Evolutionary conservation across 164 flowering plant genomes (phyloP).

Genomic region (Vitis labrusca): DNA sequence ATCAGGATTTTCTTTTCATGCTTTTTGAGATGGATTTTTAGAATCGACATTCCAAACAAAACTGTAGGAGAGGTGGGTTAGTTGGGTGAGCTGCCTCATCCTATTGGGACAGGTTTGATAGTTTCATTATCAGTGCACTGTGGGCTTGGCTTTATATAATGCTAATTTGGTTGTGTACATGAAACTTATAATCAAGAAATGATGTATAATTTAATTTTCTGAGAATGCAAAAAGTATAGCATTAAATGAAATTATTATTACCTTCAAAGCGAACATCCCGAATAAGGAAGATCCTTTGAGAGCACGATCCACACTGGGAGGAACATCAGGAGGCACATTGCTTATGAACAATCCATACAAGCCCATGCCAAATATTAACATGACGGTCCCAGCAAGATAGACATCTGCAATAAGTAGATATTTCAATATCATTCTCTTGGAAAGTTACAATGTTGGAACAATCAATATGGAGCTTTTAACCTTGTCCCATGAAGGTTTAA

Average conservation of each 20-base stretch:
- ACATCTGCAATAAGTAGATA: slow-evolving; percentile 60
- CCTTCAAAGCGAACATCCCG: slow-evolving; percentile 96
- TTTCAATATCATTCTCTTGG: not conserved
- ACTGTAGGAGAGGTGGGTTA: no score
- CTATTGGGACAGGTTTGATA: no score
- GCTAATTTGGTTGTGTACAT: no score
- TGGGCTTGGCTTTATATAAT: no score
- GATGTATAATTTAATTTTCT: not conserved
- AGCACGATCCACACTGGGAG: slow-evolving; percentile 67
- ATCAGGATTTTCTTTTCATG: no score
- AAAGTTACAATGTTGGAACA: not conserved
- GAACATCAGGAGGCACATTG: slow-evolving; percentile 51
- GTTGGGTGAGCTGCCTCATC: no score
- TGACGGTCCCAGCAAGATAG: slow-evolving; percentile 97
- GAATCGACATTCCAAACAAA: no score
- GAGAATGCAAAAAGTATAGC: not conserved
- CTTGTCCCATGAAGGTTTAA: no score
- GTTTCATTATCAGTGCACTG: no score
- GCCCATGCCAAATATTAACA: slow-evolving; percentile 97
- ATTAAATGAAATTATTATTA: slow-evolving; percentile 17
- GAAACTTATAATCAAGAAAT: not conserved
- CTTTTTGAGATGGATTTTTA: no score
- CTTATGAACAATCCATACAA: slow-evolving; percentile 88
- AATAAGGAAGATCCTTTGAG: slow-evolving; percentile 87
- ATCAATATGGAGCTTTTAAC: not conserved